These are phyloP conservation scores for Hanseniaspora lindneri DNA, from an alignment of 805 yeast genomes.

Conservation along the genomic window DNA sequence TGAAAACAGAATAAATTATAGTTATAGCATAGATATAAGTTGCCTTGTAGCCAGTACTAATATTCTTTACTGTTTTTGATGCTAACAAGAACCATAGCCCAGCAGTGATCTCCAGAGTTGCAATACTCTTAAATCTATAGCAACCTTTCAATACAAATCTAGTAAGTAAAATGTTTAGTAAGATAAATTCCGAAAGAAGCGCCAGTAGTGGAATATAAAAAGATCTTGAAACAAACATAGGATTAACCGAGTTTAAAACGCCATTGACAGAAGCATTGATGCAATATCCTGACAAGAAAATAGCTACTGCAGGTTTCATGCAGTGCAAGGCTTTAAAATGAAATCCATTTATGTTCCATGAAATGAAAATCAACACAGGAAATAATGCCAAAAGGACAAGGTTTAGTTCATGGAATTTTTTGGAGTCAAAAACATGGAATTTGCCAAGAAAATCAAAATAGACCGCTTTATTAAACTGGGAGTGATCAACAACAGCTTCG, in stretches of 20 bases:
- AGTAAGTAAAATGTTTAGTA: constrained; percentile 47
- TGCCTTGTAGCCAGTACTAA: constrained; percentile 34
- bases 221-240: constrained; percentile 41
- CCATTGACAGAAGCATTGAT: constrained; percentile 31
- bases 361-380: constrained; percentile 42
- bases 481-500: constrained; percentile 19
- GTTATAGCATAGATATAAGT: constrained; percentile 43
- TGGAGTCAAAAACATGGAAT: constrained; percentile 44
- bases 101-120: constrained; percentile 43
- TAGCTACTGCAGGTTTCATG: constrained; percentile 50
- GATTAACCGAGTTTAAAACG: constrained; percentile 35
- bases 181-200: constrained; percentile 36
- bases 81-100: constrained; percentile 47
- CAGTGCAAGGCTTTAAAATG: constrained; percentile 32
- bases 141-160: constrained; percentile 20
- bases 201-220: constrained; percentile 41
- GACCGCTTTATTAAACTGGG: constrained; percentile 36
- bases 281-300: constrained; percentile 34
- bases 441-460: constrained; percentile 58
- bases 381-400: constrained; percentile 39
- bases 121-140: constrained; percentile 40
- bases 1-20: constrained; percentile 36
- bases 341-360: constrained; percentile 36
- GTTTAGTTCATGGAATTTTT: constrained; percentile 40
- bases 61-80: constrained; percentile 39